A percentile compares a stretch with the other conserved stretches of the same genome.
Evolutionary conservation across 2,329 filamentous ascomycete species (phyloP).

Genomic region (Neopestalotiopsis sp.): DNA sequence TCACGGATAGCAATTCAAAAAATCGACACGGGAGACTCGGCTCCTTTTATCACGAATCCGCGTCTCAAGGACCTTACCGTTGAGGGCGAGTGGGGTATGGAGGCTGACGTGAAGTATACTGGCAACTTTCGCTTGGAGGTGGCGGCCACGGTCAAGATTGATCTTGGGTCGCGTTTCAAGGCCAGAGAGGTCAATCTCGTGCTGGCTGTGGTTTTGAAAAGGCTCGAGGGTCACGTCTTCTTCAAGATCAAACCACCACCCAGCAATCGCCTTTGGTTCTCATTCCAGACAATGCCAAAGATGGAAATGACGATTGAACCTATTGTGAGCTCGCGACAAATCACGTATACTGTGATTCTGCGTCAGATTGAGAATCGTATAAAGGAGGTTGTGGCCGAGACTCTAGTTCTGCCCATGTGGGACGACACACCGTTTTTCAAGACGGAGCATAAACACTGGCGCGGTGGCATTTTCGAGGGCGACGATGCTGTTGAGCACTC

Average conservation of each 20-base stretch:
- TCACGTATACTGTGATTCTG: conserved; percentile 91
- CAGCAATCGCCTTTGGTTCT: conserved; percentile 95
- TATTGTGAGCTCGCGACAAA: conserved; percentile 92
- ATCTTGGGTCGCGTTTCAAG: conserved; percentile 88
- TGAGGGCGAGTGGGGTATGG: conserved; percentile 86
- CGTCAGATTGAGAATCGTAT: conserved; percentile 94
- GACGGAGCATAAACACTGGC: conserved; percentile 77
- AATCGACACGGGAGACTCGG: conserved; percentile 85
- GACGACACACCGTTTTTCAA: conserved; percentile 92
- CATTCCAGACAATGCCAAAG: conserved; percentile 92
- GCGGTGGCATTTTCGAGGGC: conserved; percentile 81
- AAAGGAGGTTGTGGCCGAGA: conserved; percentile 91
- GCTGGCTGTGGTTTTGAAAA: conserved; percentile 83
- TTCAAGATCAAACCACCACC: conserved; percentile 93
- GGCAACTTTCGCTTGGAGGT: conserved; percentile 91
- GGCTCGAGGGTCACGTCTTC: conserved; percentile 82
- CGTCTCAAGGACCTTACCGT: conserved; percentile 87
- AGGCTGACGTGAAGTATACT: conserved; percentile 86
- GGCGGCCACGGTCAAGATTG: conserved; percentile 89
- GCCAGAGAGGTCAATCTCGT: conserved; percentile 87
- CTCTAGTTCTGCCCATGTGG: conserved; percentile 91
- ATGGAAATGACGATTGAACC: conserved; percentile 95
- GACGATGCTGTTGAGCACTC: conserved; percentile 53
- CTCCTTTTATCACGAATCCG: conserved; percentile 88
- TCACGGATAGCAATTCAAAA: conserved; percentile 82